Conservation (phyloP, 2,329 filamentous ascomycete genomes). For the Aurifilum marmelostoma region DNA sequence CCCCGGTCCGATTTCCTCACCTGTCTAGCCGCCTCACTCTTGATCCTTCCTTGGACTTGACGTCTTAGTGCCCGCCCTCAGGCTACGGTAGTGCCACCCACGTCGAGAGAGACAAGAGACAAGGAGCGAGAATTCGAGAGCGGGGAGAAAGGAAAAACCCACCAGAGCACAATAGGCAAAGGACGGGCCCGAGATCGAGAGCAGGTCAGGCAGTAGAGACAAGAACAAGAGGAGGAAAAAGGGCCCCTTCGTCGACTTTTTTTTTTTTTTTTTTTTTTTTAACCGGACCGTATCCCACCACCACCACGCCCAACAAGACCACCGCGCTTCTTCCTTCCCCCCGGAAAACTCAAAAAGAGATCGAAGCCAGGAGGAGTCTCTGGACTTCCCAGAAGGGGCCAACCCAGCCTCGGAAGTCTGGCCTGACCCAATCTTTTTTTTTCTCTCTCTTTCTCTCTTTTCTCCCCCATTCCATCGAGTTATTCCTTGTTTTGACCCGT, state of each 20-base stretch:
- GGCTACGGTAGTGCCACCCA: constrained; percentile 12
- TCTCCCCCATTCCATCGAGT: neutral
- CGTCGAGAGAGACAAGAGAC: neutral
- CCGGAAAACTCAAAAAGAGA: neutral
- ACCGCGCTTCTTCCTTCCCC: neutral
- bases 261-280: neutral
- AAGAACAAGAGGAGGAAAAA: neutral
- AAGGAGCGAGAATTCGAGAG: neutral
- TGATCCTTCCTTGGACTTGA: neutral
- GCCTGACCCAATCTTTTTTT: neutral
- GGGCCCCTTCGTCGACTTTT: too few species aligned
- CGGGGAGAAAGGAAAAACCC: neutral
- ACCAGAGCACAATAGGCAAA: neutral
- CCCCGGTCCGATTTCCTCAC: constrained; percentile 7
- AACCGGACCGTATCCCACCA: neutral
- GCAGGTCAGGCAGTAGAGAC: neutral
- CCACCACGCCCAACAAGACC: too few species aligned
- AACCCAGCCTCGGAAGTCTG: neutral
- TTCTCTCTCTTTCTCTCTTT: neutral
- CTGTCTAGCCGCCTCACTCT: constrained; percentile 12
- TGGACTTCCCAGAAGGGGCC: neutral
- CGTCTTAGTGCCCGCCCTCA: constrained; percentile 16
- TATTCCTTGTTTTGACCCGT: neutral
- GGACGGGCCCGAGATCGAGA: neutral
- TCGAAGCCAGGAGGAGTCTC: neutral